These are phyloP conservation scores for Paramyrothecium roridum DNA, from an alignment of 2,329 filamentous ascomycete species.

Conservation along the genomic window DNA sequence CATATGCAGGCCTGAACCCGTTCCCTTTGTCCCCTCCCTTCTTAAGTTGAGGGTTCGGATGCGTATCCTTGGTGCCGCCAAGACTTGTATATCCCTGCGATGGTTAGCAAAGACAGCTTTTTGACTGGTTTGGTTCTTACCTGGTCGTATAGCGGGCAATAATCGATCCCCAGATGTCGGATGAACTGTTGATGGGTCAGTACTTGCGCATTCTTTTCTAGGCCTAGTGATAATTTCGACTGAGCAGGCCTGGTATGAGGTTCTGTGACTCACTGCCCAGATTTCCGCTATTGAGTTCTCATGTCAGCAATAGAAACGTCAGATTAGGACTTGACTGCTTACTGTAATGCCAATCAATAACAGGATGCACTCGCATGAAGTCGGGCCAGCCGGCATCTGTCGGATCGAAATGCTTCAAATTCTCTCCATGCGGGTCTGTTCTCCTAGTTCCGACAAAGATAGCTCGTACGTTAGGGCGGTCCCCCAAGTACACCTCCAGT, in stretches of 20 bases:
- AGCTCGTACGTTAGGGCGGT: conserved; percentile 62
- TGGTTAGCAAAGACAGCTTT: neutral
- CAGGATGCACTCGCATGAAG: conserved; percentile 91
- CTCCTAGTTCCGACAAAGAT: conserved; percentile 64
- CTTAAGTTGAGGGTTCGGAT: conserved; percentile 77
- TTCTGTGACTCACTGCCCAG: conserved; percentile 70
- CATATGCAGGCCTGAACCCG: conserved; percentile 70
- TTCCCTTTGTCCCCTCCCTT: conserved; percentile 26
- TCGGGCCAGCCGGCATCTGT: conserved; percentile 88
- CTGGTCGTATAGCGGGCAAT: conserved; percentile 81
- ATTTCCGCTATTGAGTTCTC: conserved; percentile 59
- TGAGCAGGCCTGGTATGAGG: too few species aligned
- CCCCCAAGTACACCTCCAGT: conserved; percentile 71
- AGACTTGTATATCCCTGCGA: conserved; percentile 76
- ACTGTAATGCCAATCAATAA: conserved; percentile 94
- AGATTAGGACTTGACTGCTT: neutral
- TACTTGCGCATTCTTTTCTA: too few species aligned
- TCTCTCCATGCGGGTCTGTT: conserved; percentile 86
- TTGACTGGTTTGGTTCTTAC: conserved; percentile 18
- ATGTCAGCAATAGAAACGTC: neutral
- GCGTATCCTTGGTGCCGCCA: conserved; percentile 85
- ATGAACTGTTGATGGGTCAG: conserved; percentile 60
- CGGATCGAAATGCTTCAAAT: conserved; percentile 75
- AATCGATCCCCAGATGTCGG: conserved; percentile 72
- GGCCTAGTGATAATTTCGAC: too few species aligned